Evolutionary conservation across 805 yeast species (phyloP), one percentile per base, ranked within the genome.

Genomic region (Ogataea haglerorum): DNA sequence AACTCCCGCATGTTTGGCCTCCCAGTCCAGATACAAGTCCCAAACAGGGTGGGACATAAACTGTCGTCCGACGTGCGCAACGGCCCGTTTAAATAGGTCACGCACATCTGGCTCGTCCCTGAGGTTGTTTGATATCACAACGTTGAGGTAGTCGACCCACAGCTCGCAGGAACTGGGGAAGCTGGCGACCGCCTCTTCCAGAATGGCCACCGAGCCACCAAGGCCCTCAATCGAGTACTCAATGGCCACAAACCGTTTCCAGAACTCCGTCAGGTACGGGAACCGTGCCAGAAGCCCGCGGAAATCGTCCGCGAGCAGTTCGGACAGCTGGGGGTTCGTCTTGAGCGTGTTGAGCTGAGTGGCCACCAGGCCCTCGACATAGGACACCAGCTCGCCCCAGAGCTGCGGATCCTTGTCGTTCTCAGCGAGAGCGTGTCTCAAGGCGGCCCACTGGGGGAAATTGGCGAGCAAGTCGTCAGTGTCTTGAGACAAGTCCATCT

Each of bases 41-140:
- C 97, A 91, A 35, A 90, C 64, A 1, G 79, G 69, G 58, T 89
- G 95, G 2, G 95, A 73, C 46, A 82, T 65, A 61, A 86, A 93
- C 44, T 89, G 85, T 24, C 63, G 51, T 0, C 96, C 97, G 30
- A 84, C 72, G 10, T 61, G 46, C 5, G 52, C 47, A 3, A 73
- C 56, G 0, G 82, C 91, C 0, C 64, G 60, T 10, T 65, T 60
- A 49, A 83, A 83, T 25, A 71, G 61, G 0, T 32, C 40, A 24
- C 76, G 55, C 5, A 78, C 64, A 4, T 56, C 51, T 2, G 49
- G 43, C 9, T 51, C 52, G 5, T 52, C 47, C 13, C 61, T 61
- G 0, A 67, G 53, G n/a, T 57, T 58, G 45, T 72, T 70, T 0
- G 76, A 65, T 2, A 68, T 57, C 15, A 79, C 57, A 1, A 83